These are phyloP conservation scores for Hebeloma cylindrosporum DNA, from an alignment of 768 basidiomycete species.

Conservation along the genomic window DNA sequence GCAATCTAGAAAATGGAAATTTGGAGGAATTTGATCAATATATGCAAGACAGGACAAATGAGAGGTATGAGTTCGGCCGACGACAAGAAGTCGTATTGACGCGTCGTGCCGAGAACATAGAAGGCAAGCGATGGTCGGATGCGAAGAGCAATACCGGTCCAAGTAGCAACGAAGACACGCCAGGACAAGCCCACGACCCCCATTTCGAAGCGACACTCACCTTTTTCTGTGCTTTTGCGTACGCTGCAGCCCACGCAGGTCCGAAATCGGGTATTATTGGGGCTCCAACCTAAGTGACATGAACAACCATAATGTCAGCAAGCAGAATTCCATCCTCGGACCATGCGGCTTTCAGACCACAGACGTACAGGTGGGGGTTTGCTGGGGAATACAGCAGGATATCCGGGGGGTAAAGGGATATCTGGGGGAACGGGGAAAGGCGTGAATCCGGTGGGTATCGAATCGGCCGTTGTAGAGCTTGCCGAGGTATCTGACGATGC, in stretches of 20 bases:
- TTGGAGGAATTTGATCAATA: not conserved
- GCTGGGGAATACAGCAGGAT: conserved; percentile 53
- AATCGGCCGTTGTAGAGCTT: not conserved
- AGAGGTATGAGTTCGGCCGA: not conserved
- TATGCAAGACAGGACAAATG: not conserved
- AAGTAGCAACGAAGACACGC: not conserved
- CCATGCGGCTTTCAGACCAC: not conserved
- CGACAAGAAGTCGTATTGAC: too few relatives aligned
- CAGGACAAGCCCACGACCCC: not conserved
- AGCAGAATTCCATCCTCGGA: not conserved
- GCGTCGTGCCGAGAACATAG: not conserved
- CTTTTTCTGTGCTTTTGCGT: conserved; percentile 54
- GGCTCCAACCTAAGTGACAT: conserved; percentile 30
- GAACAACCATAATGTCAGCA: conserved; percentile 14
- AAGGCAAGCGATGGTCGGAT: not conserved
- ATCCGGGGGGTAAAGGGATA: conserved; percentile 50
- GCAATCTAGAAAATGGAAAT: conserved; percentile 13
- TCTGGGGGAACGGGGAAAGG: conserved; percentile 64
- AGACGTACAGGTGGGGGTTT: conserved; percentile 53
- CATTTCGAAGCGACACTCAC: too few relatives aligned
- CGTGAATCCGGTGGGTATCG: conserved; percentile 37
- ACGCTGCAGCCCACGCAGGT: conserved; percentile 60
- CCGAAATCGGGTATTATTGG: conserved; percentile 45
- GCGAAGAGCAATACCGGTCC: not conserved
- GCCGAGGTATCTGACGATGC: not conserved